Percentiles rank a stretch among this genome's conserved stretches.
Conservation (phyloP, 495 filamentous ascomycete genomes). For the Podospora pseudopauciseta region DNA sequence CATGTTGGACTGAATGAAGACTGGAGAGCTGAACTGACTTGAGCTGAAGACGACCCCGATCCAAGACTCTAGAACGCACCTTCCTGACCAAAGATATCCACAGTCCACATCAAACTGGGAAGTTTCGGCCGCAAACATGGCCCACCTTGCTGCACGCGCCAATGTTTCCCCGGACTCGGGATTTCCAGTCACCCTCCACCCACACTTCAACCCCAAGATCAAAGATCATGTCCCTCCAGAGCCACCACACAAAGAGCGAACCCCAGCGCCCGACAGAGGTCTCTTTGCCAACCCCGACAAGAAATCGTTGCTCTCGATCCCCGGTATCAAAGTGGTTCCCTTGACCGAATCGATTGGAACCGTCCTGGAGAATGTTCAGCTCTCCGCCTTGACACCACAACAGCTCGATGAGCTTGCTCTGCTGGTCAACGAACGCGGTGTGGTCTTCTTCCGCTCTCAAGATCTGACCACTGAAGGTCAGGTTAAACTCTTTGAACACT, state of each 20-base stretch:
- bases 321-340: slow-evolving; percentile 37
- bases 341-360: slow-evolving; percentile 55
- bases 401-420: slow-evolving; percentile 47
- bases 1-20: background rate
- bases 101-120: background rate
- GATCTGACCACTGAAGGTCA: slow-evolving; percentile 51
- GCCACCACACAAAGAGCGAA: slow-evolving; percentile 37
- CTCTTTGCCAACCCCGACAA: slow-evolving; percentile 51
- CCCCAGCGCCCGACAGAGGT: slow-evolving; percentile 47
- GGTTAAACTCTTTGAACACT: slow-evolving; percentile 51
- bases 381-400: slow-evolving; percentile 39
- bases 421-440: slow-evolving; percentile 44
- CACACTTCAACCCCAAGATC: slow-evolving; percentile 60
- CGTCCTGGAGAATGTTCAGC: slow-evolving; percentile 45
- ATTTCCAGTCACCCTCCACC: slow-evolving; percentile 43
- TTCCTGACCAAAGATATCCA: background rate
- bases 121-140: slow-evolving; percentile 11
- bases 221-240: slow-evolving; percentile 45
- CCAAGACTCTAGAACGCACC: background rate
- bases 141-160: slow-evolving; percentile 35
- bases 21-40: too few species aligned
- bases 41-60: background rate
- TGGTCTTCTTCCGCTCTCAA: slow-evolving; percentile 50
- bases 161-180: slow-evolving; percentile 39
- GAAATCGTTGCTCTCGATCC: slow-evolving; percentile 45